phyloP scores from a whole-genome alignment of 1,284 basidiomycete species.

The Wolfiporia cocos region DNA sequence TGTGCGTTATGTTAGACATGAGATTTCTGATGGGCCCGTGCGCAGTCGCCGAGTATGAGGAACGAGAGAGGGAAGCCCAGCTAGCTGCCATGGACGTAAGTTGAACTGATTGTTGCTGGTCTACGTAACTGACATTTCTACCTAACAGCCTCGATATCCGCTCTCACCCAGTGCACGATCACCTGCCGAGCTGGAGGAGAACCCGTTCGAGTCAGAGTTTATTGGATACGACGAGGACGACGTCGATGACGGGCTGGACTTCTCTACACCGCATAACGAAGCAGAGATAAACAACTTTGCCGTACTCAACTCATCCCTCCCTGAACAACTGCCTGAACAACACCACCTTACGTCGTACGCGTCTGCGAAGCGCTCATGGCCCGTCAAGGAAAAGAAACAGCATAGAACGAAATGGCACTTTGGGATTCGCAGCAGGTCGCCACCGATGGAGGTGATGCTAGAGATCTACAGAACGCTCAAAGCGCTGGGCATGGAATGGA shows the following conservation, averaged over 20 bases:
- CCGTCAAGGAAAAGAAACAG: constrained; percentile 55
- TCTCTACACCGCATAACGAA: constrained; percentile 42
- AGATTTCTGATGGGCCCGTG: constrained; percentile 12
- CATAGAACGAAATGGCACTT: constrained; percentile 93
- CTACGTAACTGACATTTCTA: constrained; percentile 1
- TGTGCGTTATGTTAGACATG: neutral
- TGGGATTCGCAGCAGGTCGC: constrained; percentile 90
- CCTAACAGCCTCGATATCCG: constrained; percentile 54
- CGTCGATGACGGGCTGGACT: constrained; percentile 59
- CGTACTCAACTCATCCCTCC: constrained; percentile 79
- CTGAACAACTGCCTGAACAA: constrained; percentile 45
- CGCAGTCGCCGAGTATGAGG: constrained; percentile 68
- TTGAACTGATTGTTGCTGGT: constrained; percentile 9
- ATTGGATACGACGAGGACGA: constrained; percentile 54
- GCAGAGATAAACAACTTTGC: constrained; percentile 67
- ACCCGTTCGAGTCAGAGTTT: constrained; percentile 75
- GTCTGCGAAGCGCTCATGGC: constrained; percentile 49
- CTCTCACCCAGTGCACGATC: constrained; percentile 45
- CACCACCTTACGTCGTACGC: constrained; percentile 59
- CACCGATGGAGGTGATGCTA: constrained; percentile 99
- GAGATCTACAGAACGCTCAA: constrained; percentile 96
- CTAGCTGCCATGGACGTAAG: constrained; percentile 74
- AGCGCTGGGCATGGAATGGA: constrained; percentile 97
- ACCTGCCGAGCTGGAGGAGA: constrained; percentile 50
- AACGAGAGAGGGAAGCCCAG: constrained; percentile 77